These are phyloP conservation scores for Yarrowia yakushimensis DNA, from an alignment of 805 yeast genomes.

Conservation along the genomic window DNA sequence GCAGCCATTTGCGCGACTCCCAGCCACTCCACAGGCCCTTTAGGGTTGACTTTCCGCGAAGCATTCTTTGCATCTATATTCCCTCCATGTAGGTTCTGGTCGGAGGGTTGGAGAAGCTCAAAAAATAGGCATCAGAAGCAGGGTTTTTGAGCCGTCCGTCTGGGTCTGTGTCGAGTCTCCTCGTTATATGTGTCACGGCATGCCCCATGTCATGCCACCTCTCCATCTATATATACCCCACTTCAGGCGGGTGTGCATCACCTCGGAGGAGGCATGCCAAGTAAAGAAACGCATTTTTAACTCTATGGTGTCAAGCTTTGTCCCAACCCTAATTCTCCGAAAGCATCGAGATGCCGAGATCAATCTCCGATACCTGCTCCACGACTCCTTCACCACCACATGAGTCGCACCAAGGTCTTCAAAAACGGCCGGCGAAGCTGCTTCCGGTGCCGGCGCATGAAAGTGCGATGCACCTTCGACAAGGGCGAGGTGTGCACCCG, in stretches of 20 bases:
- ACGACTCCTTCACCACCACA: background rate
- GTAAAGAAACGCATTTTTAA: background rate
- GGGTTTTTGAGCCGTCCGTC: background rate
- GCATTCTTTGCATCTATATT: background rate
- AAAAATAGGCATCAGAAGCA: too few relatives aligned
- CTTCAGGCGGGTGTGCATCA: too few relatives aligned
- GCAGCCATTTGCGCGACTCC: too few relatives aligned
- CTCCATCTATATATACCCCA: too few relatives aligned
- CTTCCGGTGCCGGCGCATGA: constrained; percentile 24
- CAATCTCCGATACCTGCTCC: constrained; percentile 4
- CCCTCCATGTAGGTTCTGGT: constrained; percentile 12
- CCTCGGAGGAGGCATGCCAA: too few relatives aligned
- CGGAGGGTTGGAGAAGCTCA: too few relatives aligned
- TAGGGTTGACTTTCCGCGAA: background rate
- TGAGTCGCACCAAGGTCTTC: constrained; percentile 24
- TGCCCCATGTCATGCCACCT: background rate
- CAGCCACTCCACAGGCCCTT: background rate
- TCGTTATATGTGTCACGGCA: background rate
- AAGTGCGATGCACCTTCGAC: constrained; percentile 20
- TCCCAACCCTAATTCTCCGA: constrained; percentile 8
- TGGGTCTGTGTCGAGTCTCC: background rate
- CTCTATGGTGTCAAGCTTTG: background rate
- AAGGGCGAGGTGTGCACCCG: constrained; percentile 18
- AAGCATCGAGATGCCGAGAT: constrained; percentile 8
- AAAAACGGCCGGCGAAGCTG: constrained; percentile 21